These are phyloP conservation scores for Ceratobasidium sp. DNA, from an alignment of 1,284 basidiomycete genomes.

Conservation along the genomic window DNA sequence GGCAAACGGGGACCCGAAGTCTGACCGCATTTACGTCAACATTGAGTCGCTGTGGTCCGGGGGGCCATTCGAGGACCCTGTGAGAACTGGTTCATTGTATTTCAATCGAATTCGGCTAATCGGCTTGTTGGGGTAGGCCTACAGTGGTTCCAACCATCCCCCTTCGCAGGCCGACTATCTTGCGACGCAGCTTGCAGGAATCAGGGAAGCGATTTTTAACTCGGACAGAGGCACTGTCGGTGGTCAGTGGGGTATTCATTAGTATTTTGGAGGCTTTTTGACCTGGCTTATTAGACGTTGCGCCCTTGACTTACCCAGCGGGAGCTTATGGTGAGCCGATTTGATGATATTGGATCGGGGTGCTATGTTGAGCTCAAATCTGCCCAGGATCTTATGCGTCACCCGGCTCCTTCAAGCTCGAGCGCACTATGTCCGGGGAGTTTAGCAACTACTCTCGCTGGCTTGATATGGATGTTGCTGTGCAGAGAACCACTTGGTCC, in stretches of 20 bases:
- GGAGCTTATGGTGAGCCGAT: conserved; percentile 65
- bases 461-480: conserved; percentile 69
- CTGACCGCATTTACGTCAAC: conserved; percentile 70
- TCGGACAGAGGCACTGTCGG: conserved; percentile 65
- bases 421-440: conserved; percentile 48
- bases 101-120: conserved; percentile 15
- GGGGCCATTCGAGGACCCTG: conserved; percentile 70
- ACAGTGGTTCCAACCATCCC: conserved; percentile 73
- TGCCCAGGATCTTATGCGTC: conserved; percentile 68
- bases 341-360: conserved; percentile 11
- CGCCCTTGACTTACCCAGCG: conserved; percentile 59
- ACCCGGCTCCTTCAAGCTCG: conserved; percentile 67
- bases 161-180: conserved; percentile 57
- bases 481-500: conserved; percentile 65
- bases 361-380: not conserved
- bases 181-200: conserved; percentile 60
- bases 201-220: conserved; percentile 64
- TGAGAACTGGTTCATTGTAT: conserved; percentile 50
- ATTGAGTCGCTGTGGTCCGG: conserved; percentile 78
- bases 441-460: conserved; percentile 65
- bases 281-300: conserved; percentile 61
- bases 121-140: conserved; percentile 56
- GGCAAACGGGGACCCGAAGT: conserved; percentile 64
- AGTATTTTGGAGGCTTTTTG: conserved; percentile 62
- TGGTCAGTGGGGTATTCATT: conserved; percentile 54